Evolutionary conservation across 108 stramenopile genomes (phyloP).

Genomic region (Pelagomonas calceolata): DNA sequence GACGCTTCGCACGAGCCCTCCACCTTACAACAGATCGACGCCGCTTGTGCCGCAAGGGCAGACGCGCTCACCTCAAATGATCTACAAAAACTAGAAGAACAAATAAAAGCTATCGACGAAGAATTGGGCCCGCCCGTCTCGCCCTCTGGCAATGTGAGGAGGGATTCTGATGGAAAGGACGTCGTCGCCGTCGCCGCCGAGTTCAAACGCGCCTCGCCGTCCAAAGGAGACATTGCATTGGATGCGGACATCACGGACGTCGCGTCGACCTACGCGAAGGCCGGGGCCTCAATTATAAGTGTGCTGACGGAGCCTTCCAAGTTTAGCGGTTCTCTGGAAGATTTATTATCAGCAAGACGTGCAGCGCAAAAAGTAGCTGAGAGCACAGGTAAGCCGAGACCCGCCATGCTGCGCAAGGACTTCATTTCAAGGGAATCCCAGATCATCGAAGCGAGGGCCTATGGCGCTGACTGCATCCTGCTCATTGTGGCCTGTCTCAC

Average conservation of each 20-base stretch:
- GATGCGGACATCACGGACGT: conserved; percentile 56
- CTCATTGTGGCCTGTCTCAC: conserved; percentile 84
- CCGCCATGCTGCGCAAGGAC: conserved; percentile 87
- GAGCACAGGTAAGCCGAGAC: conserved; percentile 53
- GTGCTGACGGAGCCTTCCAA: conserved; percentile 89
- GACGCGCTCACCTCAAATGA: not conserved
- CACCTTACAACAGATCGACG: not conserved
- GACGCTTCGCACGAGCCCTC: not conserved
- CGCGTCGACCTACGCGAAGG: conserved; percentile 57
- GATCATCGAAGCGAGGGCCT: conserved; percentile 81
- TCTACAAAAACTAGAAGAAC: too few species aligned
- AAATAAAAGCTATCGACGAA: too few species aligned
- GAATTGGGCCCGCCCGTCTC: not conserved
- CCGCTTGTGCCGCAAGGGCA: not conserved
- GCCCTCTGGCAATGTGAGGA: not conserved
- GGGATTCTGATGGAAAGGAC: not conserved
- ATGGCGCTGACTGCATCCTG: conserved; percentile 85
- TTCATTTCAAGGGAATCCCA: conserved; percentile 75
- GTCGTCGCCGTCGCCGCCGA: conserved; percentile 74
- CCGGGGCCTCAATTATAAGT: conserved; percentile 77
- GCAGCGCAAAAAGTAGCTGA: conserved; percentile 13
- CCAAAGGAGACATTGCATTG: conserved; percentile 75
- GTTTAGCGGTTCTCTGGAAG: conserved; percentile 80
- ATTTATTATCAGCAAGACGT: conserved; percentile 52
- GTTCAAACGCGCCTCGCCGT: conserved; percentile 90